Evolutionary conservation across 176 grass and related monocot species (phyloP).

Genomic region (Aegilops longissima): DNA sequence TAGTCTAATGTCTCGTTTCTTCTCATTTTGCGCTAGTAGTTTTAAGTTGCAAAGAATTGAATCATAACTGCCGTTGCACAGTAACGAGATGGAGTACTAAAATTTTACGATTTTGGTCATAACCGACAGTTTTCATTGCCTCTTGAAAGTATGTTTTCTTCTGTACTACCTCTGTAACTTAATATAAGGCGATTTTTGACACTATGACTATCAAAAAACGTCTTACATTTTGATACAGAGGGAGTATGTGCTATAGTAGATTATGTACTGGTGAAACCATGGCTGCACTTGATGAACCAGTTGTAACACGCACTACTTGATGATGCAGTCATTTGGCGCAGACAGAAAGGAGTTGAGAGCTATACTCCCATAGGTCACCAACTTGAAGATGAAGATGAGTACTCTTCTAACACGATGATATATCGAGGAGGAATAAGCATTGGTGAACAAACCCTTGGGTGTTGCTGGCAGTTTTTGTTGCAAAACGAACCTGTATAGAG

Average conservation of each 20-base stretch:
- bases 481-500: constrained; percentile 57
- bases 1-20: not conserved
- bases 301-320: not conserved
- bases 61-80: not conserved
- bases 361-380: constrained; percentile 61
- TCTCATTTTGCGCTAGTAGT: not conserved
- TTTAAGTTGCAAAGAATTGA: not conserved
- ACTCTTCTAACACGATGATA: constrained; percentile 23
- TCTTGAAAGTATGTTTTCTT: not conserved
- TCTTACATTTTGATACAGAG: too few species aligned
- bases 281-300: not conserved
- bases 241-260: not conserved
- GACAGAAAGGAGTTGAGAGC: constrained; percentile 91
- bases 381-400: constrained; percentile 24
- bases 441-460: constrained; percentile 25
- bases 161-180: too few species aligned
- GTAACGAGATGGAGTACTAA: not conserved
- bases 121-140: not conserved
- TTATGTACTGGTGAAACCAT: not conserved
- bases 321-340: constrained; percentile 72
- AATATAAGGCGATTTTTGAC: too few species aligned
- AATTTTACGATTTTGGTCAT: not conserved
- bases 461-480: constrained; percentile 37
- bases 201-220: too few species aligned
- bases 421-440: constrained; percentile 39